A percentile compares a stretch with the other conserved stretches of the same genome.
phyloP scores from a whole-genome alignment of 257 asterid genomes.

The Jacaranda copaia region DNA sequence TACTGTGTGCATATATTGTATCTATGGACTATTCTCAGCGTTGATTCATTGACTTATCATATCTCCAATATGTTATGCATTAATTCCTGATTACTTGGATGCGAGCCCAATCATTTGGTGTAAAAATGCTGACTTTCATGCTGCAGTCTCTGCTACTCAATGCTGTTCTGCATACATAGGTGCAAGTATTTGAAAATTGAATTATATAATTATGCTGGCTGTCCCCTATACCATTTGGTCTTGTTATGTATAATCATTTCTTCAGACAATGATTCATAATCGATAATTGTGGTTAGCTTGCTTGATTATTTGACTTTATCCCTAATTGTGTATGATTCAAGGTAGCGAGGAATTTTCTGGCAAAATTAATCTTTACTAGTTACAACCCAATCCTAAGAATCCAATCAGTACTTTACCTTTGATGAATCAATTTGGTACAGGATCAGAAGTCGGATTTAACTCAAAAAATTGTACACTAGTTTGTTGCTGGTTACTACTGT shows the following conservation, averaged over 20 bases:
- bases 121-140: neutral
- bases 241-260: neutral
- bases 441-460: neutral
- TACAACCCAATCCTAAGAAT: constrained; percentile 6
- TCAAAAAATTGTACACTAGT: neutral
- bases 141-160: neutral
- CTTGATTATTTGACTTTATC: constrained; percentile 13
- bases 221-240: neutral
- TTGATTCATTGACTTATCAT: neutral
- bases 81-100: constrained; percentile 13
- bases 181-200: neutral
- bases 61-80: neutral
- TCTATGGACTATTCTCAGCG: neutral
- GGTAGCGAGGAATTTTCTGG: constrained; percentile 5
- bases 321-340: neutral
- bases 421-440: neutral
- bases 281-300: neutral
- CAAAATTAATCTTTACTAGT: neutral
- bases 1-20: neutral
- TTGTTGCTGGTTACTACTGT: neutral
- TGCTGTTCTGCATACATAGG: neutral
- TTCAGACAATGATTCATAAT: neutral
- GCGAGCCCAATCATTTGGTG: neutral
- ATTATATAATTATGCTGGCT: neutral
- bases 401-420: constrained; percentile 5